Conservation (phyloP, 345 rosid species). For the Pistacia vera region DNA sequence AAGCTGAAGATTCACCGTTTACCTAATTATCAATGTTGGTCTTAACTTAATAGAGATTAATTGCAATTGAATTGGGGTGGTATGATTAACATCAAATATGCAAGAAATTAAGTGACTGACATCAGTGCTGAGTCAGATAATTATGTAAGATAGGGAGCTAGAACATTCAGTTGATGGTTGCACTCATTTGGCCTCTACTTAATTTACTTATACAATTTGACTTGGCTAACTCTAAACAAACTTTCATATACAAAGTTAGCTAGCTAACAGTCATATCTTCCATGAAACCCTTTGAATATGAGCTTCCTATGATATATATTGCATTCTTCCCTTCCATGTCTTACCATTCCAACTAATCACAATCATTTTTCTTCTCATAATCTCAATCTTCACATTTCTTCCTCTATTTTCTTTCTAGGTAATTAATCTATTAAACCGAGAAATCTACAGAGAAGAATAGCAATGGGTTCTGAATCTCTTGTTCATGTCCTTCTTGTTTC, state of each 20-base stretch:
- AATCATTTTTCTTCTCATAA: not conserved
- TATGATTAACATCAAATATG: too few relatives aligned
- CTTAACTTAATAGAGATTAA: too few relatives aligned
- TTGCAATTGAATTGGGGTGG: too few relatives aligned
- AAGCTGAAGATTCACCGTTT: too few relatives aligned
- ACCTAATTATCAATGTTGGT: too few relatives aligned
- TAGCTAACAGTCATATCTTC: not conserved
- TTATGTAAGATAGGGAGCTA: not conserved
- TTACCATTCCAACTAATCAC: not conserved
- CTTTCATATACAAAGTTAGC: not conserved
- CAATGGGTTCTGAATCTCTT: conserved; percentile 43
- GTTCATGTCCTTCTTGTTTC: conserved; percentile 75
- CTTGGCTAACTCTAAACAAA: not conserved
- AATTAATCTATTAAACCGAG: not conserved
- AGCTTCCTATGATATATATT: not conserved
- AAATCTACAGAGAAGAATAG: not conserved
- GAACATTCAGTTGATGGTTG: not conserved
- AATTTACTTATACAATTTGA: not conserved
- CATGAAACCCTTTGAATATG: not conserved
- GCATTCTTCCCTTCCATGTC: not conserved
- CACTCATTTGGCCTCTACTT: not conserved
- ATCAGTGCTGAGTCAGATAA: not conserved
- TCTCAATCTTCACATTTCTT: not conserved
- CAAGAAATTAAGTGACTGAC: not conserved
- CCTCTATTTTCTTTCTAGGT: not conserved